Percentiles rank a stretch among this genome's conserved stretches.
Evolutionary conservation across 2,329 filamentous ascomycete species (phyloP).

Genomic region (Cordyceps cicadae): DNA sequence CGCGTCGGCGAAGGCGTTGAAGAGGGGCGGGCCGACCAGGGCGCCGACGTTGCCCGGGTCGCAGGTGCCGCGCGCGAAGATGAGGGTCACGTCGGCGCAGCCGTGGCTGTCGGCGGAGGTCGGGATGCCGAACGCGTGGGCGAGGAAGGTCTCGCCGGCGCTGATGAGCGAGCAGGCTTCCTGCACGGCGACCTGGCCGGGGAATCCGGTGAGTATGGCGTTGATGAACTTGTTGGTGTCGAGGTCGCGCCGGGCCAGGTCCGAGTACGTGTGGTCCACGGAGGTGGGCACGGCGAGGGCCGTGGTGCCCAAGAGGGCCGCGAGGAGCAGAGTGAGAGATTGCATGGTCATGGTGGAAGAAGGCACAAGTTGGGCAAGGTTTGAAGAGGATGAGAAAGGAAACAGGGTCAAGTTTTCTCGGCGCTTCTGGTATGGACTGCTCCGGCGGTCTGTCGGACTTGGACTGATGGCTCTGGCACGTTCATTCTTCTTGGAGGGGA

Average conservation of each 20-base stretch:
- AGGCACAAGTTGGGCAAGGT: background rate
- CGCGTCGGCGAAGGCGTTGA: conserved; percentile 16
- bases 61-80: conserved; percentile 25
- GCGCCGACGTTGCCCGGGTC: conserved; percentile 23
- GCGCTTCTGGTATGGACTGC: background rate
- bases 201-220: conserved; percentile 12
- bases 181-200: conserved; percentile 11
- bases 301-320: conserved; percentile 1
- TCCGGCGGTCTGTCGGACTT: background rate
- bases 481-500: background rate
- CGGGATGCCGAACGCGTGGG: conserved; percentile 13
- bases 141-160: conserved; percentile 13
- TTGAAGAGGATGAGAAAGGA: background rate
- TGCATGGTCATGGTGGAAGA: background rate
- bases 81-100: conserved; percentile 21
- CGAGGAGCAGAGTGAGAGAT: background rate
- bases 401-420: background rate
- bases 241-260: background rate
- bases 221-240: conserved; percentile 5
- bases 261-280: background rate
- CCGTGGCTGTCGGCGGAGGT: conserved; percentile 12
- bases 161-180: conserved; percentile 14
- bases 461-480: no score
- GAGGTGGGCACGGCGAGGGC: conserved; percentile 5
- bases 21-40: conserved; percentile 21